phyloP scores from a whole-genome alignment of 164 flowering plant species.

The Paratinospora sagittata region DNA sequence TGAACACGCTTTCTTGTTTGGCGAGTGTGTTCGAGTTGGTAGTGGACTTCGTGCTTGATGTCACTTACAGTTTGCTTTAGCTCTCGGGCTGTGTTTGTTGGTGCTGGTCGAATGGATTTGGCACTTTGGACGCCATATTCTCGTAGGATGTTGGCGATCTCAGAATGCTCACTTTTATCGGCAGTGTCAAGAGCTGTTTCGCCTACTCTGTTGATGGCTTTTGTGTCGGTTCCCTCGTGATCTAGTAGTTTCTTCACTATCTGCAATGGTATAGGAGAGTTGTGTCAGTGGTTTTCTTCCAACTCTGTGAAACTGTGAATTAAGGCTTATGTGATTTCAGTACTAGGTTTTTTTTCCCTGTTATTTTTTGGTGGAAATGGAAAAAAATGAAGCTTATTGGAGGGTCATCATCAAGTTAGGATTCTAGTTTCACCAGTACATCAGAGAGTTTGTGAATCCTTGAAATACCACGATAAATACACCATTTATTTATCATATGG shows the following conservation, averaged over 20 bases:
- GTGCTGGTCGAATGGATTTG: slow-evolving; percentile 34
- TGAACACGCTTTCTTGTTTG: slow-evolving; percentile 73
- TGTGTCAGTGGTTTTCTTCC: slow-evolving; percentile 3
- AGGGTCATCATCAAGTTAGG: too few relatives aligned
- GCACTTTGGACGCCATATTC: slow-evolving; percentile 66
- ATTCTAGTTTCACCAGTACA: too few relatives aligned
- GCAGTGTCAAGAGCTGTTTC: slow-evolving; percentile 95
- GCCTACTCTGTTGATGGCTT: slow-evolving; percentile 50
- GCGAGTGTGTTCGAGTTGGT: slow-evolving; percentile 85
- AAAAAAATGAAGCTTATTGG: too few relatives aligned
- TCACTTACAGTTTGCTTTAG: slow-evolving; percentile 93
- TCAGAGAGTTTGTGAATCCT: too few relatives aligned
- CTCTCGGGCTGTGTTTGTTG: slow-evolving; percentile 53
- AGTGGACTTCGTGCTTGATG: slow-evolving; percentile 88
- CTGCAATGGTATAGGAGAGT: slow-evolving; percentile 37
- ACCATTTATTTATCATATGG: too few relatives aligned
- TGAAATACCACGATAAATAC: too few relatives aligned
- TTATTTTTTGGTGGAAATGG: too few relatives aligned
- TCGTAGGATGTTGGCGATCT: slow-evolving; percentile 39
- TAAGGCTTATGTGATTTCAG: neutral
- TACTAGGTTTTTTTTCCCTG: neutral
- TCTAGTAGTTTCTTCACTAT: slow-evolving; percentile 57
- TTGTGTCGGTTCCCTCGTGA: slow-evolving; percentile 38
- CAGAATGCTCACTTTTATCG: slow-evolving; percentile 52
- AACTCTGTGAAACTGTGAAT: neutral